Evolutionary conservation across 2,329 filamentous ascomycete species (phyloP), one percentile per base, ranked within the genome.

Genomic region (Alternaria longipes): DNA sequence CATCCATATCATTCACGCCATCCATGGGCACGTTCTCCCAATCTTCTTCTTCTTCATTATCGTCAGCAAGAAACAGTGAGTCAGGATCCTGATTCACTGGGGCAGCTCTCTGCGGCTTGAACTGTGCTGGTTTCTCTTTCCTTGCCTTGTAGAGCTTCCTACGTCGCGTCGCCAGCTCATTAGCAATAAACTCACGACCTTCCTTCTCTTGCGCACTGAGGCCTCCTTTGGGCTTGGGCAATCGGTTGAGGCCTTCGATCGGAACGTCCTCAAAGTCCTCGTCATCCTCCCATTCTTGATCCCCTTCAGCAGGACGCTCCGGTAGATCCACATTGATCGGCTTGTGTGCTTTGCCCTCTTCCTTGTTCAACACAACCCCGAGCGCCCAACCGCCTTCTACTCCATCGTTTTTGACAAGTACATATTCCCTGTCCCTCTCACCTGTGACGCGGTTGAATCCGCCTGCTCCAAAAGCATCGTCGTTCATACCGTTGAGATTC

Each of bases 341-440:
- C 75, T 93, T 97, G 64, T 94, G 90, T 28, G 88, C 87, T 64
- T 92, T 86, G 3, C 92, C 93, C 44, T 90, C 86, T 52, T 95
- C 96, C 61, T 92, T 90, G 63, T 89, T 92, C 63, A 90, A 93
- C 22, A 99, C 94, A 26, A 99, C 95, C 54, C 95, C 95, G 6
- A 99, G 82, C 0, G 94, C 94, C 93, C 94, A 99, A 5, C 95
- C 95, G 46, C 95, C 95, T 76, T 98, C 94, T 1, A 93, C 93
- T 0, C 93, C 92, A 45, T 96, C 93, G 70, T 98, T 98, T 80
- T 95, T 97, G 40, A 99, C 94, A 4, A 99, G 83, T 12, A 99
- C 94, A 73, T 99, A 99, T 78, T 99, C 95, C 72, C 92, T 90
- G 14, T 93, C 92, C 72, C 90, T 93, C 74, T 99, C 95, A 51